These are phyloP conservation scores for Phaeodactylum tricornutum DNA, from an alignment of 108 stramenopile species.

Conservation along the genomic window DNA sequence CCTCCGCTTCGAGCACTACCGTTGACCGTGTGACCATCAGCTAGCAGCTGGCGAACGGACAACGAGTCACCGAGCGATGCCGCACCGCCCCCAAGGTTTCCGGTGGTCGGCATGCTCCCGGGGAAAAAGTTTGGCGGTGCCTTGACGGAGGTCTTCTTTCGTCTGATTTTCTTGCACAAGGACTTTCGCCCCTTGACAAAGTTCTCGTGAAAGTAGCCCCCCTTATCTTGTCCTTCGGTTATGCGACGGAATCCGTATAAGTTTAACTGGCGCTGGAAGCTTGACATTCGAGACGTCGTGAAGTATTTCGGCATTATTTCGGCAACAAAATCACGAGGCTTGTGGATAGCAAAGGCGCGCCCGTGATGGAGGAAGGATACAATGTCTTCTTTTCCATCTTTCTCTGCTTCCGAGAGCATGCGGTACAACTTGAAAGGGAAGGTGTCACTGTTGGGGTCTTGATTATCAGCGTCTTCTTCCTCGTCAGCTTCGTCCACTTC, in stretches of 20 bases:
- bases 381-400: constrained; percentile 31
- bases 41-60: constrained; percentile 1
- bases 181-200: constrained; percentile 43
- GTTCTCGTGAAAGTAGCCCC: constrained; percentile 56
- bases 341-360: constrained; percentile 58
- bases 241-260: constrained; percentile 58
- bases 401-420: constrained; percentile 47
- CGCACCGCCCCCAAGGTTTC: too few species aligned
- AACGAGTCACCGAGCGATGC: not conserved
- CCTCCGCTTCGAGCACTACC: too few species aligned
- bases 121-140: not conserved
- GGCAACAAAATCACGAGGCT: constrained; percentile 44
- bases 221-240: constrained; percentile 29
- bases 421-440: constrained; percentile 50
- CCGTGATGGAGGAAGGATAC: constrained; percentile 65
- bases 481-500: not conserved
- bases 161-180: constrained; percentile 9
- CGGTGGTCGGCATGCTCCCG: too few species aligned
- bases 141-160: constrained; percentile 4
- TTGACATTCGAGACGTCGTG: constrained; percentile 61
- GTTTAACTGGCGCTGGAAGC: constrained; percentile 81
- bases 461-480: constrained; percentile 1
- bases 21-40: not conserved
- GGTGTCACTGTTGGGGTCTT: constrained; percentile 26
- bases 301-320: constrained; percentile 77